A percentile compares a stretch with the other conserved stretches of the same genome.
Conservation (phyloP, 805 yeast species). For the Wilhelminamyces savonicus region DNA sequence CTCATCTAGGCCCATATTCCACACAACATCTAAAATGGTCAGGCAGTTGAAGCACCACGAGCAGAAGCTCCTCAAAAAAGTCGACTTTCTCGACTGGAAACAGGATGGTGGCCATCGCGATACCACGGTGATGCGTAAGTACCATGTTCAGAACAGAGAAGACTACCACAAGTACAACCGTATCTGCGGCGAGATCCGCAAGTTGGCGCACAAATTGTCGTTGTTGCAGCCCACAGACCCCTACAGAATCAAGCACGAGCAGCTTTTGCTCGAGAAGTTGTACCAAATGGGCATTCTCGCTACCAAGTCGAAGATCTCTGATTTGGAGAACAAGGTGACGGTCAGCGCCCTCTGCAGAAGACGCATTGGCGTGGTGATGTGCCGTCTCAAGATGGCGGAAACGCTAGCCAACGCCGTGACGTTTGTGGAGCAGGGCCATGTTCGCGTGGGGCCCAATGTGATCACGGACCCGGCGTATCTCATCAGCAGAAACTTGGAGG, state of each 20-base stretch:
- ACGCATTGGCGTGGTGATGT: constrained; percentile 91
- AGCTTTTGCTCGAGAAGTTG: constrained; percentile 77
- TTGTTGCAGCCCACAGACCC: constrained; percentile 84
- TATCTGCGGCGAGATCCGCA: constrained; percentile 86
- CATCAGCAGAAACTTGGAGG: constrained; percentile 92
- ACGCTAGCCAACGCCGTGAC: constrained; percentile 83
- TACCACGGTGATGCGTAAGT: constrained; percentile 92
- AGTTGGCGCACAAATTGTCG: constrained; percentile 80
- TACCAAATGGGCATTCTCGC: constrained; percentile 84
- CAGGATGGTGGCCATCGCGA: constrained; percentile 94
- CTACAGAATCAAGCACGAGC: constrained; percentile 82
- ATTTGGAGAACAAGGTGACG: constrained; percentile 83
- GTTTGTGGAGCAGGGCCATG: constrained; percentile 94
- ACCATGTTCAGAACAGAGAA: constrained; percentile 90
- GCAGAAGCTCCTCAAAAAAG: constrained; percentile 88
- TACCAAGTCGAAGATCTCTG: constrained; percentile 85
- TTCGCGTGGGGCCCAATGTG: constrained; percentile 92
- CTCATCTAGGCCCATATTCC: too few relatives aligned
- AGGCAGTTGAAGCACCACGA: constrained; percentile 92
- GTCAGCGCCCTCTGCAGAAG: constrained; percentile 92
- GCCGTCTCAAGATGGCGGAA: constrained; percentile 89
- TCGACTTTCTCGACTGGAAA: constrained; percentile 96
- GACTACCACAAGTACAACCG: constrained; percentile 93
- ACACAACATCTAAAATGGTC: too few relatives aligned
- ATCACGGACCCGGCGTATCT: constrained; percentile 94